Evolutionary conservation across 345 rosid species (phyloP).

Genomic region (Citrus sinensis): DNA sequence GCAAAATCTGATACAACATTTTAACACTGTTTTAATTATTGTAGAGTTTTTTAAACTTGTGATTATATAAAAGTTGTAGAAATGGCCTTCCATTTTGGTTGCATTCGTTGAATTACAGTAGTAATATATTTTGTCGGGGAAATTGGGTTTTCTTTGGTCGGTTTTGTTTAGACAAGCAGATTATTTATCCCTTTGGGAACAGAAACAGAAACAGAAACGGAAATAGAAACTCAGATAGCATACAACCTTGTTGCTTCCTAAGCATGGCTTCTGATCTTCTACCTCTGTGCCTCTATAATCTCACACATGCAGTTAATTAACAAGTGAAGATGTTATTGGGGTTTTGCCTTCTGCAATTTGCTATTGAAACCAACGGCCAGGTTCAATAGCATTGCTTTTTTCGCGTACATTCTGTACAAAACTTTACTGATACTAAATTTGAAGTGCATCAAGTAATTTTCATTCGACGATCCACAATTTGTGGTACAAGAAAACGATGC

Average conservation of each 20-base stretch:
- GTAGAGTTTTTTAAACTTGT: neutral
- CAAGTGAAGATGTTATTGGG: neutral
- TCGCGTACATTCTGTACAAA: neutral
- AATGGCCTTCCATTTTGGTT: neutral
- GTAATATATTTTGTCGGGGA: neutral
- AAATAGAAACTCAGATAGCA: neutral
- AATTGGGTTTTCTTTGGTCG: neutral
- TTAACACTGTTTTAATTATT: neutral
- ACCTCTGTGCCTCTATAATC: too few relatives aligned
- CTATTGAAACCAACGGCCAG: neutral
- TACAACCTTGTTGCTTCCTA: neutral
- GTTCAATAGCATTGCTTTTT: neutral
- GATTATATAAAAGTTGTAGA: slow-evolving; percentile 5
- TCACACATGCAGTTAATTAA: too few relatives aligned
- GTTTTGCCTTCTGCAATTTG: neutral
- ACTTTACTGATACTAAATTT: too few relatives aligned
- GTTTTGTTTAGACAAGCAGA: neutral
- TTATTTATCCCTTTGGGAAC: neutral
- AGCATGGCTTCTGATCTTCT: neutral
- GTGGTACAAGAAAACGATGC: too few relatives aligned
- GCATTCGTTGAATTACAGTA: neutral
- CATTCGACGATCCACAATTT: neutral
- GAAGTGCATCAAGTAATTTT: neutral
- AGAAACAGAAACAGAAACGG: neutral
- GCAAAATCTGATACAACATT: slow-evolving; percentile 28